Conservation (phyloP, 2,329 filamentous ascomycete species). For the Talaromyces sp. region DNA sequence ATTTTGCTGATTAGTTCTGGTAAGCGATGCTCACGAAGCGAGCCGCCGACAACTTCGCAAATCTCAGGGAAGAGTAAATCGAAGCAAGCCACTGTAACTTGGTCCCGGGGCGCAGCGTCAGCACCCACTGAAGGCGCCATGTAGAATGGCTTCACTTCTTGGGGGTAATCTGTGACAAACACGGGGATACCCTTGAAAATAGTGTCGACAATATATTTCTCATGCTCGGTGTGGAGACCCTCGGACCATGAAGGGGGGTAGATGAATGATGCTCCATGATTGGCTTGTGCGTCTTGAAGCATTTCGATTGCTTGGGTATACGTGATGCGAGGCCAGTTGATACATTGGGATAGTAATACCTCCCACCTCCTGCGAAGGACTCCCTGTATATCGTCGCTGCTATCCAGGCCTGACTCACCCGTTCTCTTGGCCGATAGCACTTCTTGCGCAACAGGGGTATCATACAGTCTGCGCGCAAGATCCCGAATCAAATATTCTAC, state of each 20-base stretch:
- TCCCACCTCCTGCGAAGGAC: slow-evolving; percentile 68
- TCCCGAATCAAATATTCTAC: slow-evolving; percentile 72
- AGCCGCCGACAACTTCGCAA: slow-evolving; percentile 84
- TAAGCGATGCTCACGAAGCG: slow-evolving; percentile 79
- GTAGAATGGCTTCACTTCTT: slow-evolving; percentile 86
- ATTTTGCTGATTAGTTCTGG: slow-evolving; percentile 66
- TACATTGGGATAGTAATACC: slow-evolving; percentile 53
- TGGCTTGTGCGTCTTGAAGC: slow-evolving; percentile 58
- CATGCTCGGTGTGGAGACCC: slow-evolving; percentile 86
- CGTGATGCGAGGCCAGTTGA: slow-evolving; percentile 72
- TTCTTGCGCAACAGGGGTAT: slow-evolving; percentile 54
- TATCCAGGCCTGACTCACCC: slow-evolving; percentile 42
- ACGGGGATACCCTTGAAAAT: slow-evolving; percentile 66
- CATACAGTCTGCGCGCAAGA: slow-evolving; percentile 50
- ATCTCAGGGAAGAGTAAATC: slow-evolving; percentile 82
- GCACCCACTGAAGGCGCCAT: slow-evolving; percentile 58
- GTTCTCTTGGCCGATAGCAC: slow-evolving; percentile 49
- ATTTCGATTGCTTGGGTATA: slow-evolving; percentile 74
- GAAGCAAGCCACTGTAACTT: slow-evolving; percentile 76
- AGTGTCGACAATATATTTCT: slow-evolving; percentile 74
- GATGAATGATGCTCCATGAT: slow-evolving; percentile 56
- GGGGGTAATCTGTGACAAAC: slow-evolving; percentile 93
- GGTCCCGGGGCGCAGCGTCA: slow-evolving; percentile 1
- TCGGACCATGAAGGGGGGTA: slow-evolving; percentile 67
- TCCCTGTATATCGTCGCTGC: slow-evolving; percentile 30